Evolutionary conservation across 345 rosid genomes (phyloP).

Genomic region (Sonneratia caseolaris): DNA sequence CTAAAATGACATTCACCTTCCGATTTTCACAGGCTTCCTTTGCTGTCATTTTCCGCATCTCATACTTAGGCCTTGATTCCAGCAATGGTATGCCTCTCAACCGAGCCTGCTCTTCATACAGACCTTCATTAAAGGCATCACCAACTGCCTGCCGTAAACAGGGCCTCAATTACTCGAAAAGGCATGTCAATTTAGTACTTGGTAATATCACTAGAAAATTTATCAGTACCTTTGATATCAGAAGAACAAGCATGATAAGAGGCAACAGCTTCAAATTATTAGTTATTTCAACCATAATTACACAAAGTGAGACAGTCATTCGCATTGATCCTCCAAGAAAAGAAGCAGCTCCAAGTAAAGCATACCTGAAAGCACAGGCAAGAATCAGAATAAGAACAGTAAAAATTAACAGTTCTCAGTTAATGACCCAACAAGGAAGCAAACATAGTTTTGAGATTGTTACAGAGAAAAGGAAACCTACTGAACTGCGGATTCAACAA

Average conservation of each 20-base stretch:
- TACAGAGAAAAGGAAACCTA: background rate
- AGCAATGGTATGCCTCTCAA: conserved; percentile 76
- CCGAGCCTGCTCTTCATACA: conserved; percentile 82
- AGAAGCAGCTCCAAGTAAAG: conserved; percentile 95
- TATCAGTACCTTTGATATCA: conserved; percentile 73
- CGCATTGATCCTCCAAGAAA: conserved; percentile 99
- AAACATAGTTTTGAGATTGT: background rate
- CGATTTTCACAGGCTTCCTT: conserved; percentile 76
- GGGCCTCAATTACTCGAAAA: background rate
- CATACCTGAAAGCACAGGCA: conserved; percentile 51
- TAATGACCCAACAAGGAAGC: background rate
- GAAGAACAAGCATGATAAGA: conserved; percentile 97
- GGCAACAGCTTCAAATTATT: conserved; percentile 88
- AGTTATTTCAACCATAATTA: conserved; percentile 95
- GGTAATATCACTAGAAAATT: background rate
- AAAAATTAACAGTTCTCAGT: background rate
- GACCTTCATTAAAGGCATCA: conserved; percentile 93
- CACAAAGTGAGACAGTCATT: conserved; percentile 95
- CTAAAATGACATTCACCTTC: conserved; percentile 37
- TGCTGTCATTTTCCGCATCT: conserved; percentile 70
- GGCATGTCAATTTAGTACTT: background rate
- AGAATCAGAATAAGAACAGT: conserved; percentile 10
- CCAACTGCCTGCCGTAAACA: conserved; percentile 73
- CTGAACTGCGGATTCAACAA: background rate
- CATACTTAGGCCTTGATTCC: conserved; percentile 81